These are phyloP conservation scores for Salix suchowensis DNA, from an alignment of 345 rosid genomes.

Conservation along the genomic window DNA sequence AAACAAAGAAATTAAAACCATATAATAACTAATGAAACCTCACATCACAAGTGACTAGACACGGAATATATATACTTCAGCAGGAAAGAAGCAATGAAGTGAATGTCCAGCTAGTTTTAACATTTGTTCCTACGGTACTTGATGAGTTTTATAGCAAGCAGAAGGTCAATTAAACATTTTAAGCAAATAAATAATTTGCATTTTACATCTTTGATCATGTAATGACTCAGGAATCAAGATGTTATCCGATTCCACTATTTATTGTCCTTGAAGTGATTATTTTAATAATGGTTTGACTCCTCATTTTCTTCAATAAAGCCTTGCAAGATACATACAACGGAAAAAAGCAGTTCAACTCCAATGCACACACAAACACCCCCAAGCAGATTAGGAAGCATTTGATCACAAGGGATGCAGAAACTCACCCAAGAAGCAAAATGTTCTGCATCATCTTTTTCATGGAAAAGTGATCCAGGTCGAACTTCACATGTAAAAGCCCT, in stretches of 20 bases:
- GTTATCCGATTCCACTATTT: not conserved
- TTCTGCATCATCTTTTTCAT: slow-evolving; percentile 74
- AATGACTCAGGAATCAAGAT: not conserved
- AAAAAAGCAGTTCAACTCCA: not conserved
- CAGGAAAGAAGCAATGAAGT: not conserved
- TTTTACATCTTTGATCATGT: not conserved
- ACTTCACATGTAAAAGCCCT: slow-evolving; percentile 88
- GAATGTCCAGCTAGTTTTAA: not conserved
- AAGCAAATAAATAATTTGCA: not conserved
- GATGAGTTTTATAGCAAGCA: not conserved
- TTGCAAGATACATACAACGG: not conserved
- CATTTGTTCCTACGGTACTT: too few relatives aligned
- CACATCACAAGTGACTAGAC: not conserved
- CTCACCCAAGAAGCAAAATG: slow-evolving; percentile 95
- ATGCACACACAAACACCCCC: not conserved
- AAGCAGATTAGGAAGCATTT: not conserved
- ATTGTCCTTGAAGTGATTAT: not conserved
- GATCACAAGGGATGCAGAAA: slow-evolving; percentile 11
- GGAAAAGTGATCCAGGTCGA: slow-evolving; percentile 92
- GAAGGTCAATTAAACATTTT: not conserved
- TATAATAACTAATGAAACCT: not conserved
- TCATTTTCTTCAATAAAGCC: not conserved
- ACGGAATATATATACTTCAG: not conserved
- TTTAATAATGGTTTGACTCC: not conserved
- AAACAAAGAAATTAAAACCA: not conserved